phyloP scores from a whole-genome alignment of 2,329 filamentous ascomycete genomes.

The Trichocomaceae sp. region DNA sequence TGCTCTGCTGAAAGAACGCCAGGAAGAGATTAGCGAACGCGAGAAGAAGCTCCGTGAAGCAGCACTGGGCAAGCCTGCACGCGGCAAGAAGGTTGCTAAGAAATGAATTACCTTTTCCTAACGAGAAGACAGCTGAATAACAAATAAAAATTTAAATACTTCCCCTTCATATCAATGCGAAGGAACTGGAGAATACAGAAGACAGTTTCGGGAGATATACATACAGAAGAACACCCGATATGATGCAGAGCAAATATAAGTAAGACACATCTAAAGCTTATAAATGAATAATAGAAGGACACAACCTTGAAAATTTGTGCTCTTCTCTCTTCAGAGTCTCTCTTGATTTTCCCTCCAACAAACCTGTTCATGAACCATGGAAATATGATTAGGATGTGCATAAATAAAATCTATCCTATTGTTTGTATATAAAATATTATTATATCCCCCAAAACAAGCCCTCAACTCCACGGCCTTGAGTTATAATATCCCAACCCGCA shows the following conservation, averaged over 20 bases:
- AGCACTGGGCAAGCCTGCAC: constrained; percentile 27
- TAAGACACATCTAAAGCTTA: neutral
- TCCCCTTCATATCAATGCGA: neutral
- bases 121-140: neutral
- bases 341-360: neutral
- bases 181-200: neutral
- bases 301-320: neutral
- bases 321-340: neutral
- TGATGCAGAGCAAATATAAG: neutral
- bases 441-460: constrained; percentile 41
- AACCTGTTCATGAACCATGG: neutral
- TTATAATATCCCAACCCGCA: constrained; percentile 41
- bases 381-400: constrained; percentile 19
- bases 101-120: constrained; percentile 13
- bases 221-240: neutral
- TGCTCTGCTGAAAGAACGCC: constrained; percentile 33
- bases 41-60: constrained; percentile 37
- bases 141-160: constrained; percentile 4
- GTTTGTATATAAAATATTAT: constrained; percentile 1
- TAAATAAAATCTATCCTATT: constrained; percentile 17
- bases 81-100: constrained; percentile 28
- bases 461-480: constrained; percentile 37
- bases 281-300: neutral
- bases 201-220: neutral
- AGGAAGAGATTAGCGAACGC: constrained; percentile 28